Evolutionary conservation across 2,329 filamentous ascomycete species (phyloP).

Genomic region (Aplosporella prunicola): DNA sequence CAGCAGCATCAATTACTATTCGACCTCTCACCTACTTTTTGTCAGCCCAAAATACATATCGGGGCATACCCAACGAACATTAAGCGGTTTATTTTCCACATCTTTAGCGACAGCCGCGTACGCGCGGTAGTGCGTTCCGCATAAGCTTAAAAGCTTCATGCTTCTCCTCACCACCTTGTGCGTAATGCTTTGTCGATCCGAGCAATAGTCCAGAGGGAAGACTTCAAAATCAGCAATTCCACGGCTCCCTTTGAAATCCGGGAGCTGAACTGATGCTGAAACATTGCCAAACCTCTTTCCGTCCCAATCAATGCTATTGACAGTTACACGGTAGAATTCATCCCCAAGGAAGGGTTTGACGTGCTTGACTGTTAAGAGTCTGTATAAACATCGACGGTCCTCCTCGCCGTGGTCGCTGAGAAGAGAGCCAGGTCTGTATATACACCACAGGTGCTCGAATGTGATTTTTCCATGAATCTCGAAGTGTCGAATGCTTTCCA

Average conservation of each 20-base stretch:
- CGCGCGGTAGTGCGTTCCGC: constrained; percentile 17
- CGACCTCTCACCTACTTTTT: no score
- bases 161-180: constrained; percentile 15
- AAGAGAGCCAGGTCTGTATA: constrained; percentile 11
- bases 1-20: no score
- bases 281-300: constrained; percentile 18
- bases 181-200: constrained; percentile 14
- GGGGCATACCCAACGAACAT: no score
- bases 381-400: constrained; percentile 13
- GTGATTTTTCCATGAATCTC: no score
- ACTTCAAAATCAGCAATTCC: constrained; percentile 15
- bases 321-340: no score
- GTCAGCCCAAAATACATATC: no score
- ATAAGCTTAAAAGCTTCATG: constrained; percentile 17
- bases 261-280: constrained; percentile 12
- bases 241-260: constrained; percentile 15
- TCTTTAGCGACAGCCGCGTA: no score
- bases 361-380: constrained; percentile 14
- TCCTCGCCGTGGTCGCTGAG: constrained; percentile 19
- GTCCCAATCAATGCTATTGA: constrained; percentile 19
- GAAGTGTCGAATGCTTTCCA: constrained; percentile 15
- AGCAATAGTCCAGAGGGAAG: constrained; percentile 14
- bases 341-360: no score
- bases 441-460: no score
- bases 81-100: no score